Conservation (phyloP, 768 basidiomycete species). For the Mycena sanguinolenta region DNA sequence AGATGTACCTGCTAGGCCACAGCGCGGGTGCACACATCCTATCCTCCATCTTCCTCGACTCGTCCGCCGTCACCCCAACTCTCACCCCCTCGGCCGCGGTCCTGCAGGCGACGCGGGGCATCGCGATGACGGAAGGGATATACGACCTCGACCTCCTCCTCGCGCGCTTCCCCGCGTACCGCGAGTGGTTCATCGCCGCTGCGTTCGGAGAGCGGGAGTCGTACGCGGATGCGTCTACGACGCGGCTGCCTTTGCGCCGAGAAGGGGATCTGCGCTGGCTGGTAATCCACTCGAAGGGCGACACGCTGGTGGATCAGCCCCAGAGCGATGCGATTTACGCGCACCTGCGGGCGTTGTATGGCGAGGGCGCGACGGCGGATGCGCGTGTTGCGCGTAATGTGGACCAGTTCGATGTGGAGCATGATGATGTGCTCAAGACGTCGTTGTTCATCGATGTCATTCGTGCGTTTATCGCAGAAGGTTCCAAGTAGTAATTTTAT, state of each 20-base stretch:
- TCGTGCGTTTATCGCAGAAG: slow-evolving; percentile 12
- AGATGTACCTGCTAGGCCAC: slow-evolving; percentile 79
- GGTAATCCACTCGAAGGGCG: slow-evolving; percentile 80
- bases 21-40: slow-evolving; percentile 90
- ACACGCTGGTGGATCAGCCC: slow-evolving; percentile 71
- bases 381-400: slow-evolving; percentile 46
- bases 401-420: slow-evolving; percentile 62
- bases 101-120: slow-evolving; percentile 61
- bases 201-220: slow-evolving; percentile 68
- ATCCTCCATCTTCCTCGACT: slow-evolving; percentile 74
- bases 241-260: slow-evolving; percentile 54
- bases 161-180: slow-evolving; percentile 74
- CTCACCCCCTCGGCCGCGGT: slow-evolving; percentile 62
- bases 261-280: slow-evolving; percentile 69
- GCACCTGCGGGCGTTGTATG: slow-evolving; percentile 61
- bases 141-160: slow-evolving; percentile 81
- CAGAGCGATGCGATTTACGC: slow-evolving; percentile 75
- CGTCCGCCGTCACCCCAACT: slow-evolving; percentile 53
- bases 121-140: slow-evolving; percentile 82
- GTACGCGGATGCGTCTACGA: slow-evolving; percentile 64
- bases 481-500: neutral
- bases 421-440: slow-evolving; percentile 62
- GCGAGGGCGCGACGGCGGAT: slow-evolving; percentile 42
- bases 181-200: slow-evolving; percentile 74
- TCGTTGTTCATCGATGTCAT: slow-evolving; percentile 23